Evolutionary conservation across 257 asterid species (phyloP).

Genomic region (Striga asiatica): DNA sequence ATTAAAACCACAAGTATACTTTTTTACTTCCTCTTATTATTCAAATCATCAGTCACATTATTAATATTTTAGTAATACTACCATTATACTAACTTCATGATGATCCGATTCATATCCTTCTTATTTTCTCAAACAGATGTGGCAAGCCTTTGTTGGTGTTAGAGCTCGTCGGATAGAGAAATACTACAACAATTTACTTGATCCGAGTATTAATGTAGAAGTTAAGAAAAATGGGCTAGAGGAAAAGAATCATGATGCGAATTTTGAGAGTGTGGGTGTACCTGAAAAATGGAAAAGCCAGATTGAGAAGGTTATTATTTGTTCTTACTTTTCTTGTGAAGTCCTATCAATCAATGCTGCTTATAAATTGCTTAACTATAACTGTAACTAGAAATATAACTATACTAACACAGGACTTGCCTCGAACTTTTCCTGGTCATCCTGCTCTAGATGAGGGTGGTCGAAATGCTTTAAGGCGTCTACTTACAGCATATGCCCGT

Average conservation of each 20-base stretch:
- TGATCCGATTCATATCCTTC: too few species aligned
- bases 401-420: conserved; percentile 65
- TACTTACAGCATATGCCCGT: conserved; percentile 93
- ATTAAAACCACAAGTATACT: too few species aligned
- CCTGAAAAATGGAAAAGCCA: conserved; percentile 95
- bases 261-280: conserved; percentile 22
- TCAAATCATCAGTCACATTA: too few species aligned
- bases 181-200: conserved; percentile 74
- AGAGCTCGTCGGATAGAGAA: conserved; percentile 67
- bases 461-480: conserved; percentile 91
- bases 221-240: conserved; percentile 27
- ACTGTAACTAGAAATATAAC: conserved; percentile 14
- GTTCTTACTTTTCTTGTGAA: conserved; percentile 15
- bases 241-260: conserved; percentile 24
- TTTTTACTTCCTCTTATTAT: too few species aligned
- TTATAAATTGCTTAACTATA: conserved; percentile 10
- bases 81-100: too few species aligned
- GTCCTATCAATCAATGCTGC: not conserved
- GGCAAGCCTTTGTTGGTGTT: conserved; percentile 99
- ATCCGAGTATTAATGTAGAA: conserved; percentile 30
- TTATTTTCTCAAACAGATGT: too few species aligned
- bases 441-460: conserved; percentile 98
- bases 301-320: conserved; percentile 80
- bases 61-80: too few species aligned
- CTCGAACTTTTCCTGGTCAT: conserved; percentile 97